Percentiles rank a stretch among this genome's conserved stretches.
phyloP scores from a whole-genome alignment of 2,329 filamentous ascomycete species.

The Fusarium guadeloupense region DNA sequence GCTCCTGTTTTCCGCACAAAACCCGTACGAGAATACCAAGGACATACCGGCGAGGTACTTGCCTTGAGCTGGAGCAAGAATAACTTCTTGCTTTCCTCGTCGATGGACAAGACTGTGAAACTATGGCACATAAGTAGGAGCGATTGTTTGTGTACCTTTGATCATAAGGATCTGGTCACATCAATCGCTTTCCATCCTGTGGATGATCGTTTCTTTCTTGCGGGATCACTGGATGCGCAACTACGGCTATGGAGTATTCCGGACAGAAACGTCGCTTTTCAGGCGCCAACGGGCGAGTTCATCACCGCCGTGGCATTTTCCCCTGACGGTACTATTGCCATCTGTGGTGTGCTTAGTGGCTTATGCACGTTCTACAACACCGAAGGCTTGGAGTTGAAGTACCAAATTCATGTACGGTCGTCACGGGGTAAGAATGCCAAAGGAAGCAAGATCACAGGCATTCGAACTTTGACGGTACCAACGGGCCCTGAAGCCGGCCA shows the following conservation, averaged over 20 bases:
- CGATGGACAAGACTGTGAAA: conserved; percentile 97
- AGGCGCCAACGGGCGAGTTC: conserved; percentile 80
- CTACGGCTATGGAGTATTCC: conserved; percentile 96
- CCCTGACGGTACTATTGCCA: conserved; percentile 87
- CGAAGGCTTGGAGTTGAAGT: conserved; percentile 83
- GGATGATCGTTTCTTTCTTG: conserved; percentile 96
- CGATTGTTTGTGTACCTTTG: conserved; percentile 92
- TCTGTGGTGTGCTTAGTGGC: conserved; percentile 87
- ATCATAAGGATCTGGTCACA: conserved; percentile 94
- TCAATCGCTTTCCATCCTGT: conserved; percentile 93
- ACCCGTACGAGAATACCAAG: conserved; percentile 80
- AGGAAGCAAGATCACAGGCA: conserved; percentile 96
- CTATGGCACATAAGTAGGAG: conserved; percentile 88
- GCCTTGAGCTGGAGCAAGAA: conserved; percentile 99
- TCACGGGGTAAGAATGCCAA: conserved; percentile 93
- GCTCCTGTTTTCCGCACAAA: conserved; percentile 89
- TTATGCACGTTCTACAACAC: conserved; percentile 93
- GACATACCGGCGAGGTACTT: conserved; percentile 85
- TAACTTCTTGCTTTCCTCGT: conserved; percentile 93
- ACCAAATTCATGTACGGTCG: conserved; percentile 92
- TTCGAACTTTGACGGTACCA: conserved; percentile 75
- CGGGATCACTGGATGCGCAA: conserved; percentile 89
- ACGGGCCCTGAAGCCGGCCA: conserved; percentile 62
- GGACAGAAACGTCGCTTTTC: conserved; percentile 90
- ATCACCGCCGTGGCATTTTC: conserved; percentile 95